A percentile compares a stretch with the other conserved stretches of the same genome.
phyloP scores from a whole-genome alignment of 768 basidiomycete genomes.

The Suillus brevipes region DNA sequence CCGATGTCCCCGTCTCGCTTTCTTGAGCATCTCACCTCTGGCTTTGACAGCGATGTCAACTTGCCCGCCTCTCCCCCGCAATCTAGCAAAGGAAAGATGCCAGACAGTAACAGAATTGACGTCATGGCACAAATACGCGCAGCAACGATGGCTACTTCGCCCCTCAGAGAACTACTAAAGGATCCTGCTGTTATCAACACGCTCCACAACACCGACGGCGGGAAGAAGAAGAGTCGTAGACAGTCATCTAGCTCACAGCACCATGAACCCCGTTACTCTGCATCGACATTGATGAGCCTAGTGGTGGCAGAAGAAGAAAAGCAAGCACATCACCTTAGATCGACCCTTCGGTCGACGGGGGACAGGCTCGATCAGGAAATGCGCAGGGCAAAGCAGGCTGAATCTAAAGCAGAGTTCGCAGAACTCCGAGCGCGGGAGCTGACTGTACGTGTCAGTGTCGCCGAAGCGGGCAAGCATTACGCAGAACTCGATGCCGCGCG shows the following conservation, averaged over 20 bases:
- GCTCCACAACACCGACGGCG: conserved; percentile 31
- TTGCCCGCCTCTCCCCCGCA: conserved; percentile 12
- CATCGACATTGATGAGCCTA: conserved; percentile 40
- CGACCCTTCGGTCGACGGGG: conserved; percentile 48
- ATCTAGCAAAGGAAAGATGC: conserved; percentile 5
- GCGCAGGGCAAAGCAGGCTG: conserved; percentile 52
- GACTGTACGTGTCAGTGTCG: conserved; percentile 35
- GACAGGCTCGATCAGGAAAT: conserved; percentile 59
- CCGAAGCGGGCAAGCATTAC: conserved; percentile 43
- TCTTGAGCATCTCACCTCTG: conserved; percentile 30
- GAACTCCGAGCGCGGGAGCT: conserved; percentile 49
- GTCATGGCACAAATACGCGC: conserved; percentile 43
- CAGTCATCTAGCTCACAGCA: conserved; percentile 40
- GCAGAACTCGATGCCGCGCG: conserved; percentile 41
- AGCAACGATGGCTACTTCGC: conserved; percentile 45
- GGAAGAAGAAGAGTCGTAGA: conserved; percentile 30
- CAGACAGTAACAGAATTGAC: conserved; percentile 24
- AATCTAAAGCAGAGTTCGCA: conserved; percentile 50
- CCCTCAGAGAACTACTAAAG: conserved; percentile 44
- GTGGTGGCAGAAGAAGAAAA: conserved; percentile 56
- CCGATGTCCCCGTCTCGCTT: conserved; percentile 32
- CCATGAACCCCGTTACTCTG: conserved; percentile 35
- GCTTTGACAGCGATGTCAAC: conserved; percentile 15
- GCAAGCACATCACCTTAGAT: conserved; percentile 55
- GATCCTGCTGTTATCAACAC: conserved; percentile 42